Conservation (phyloP, 1,139 yeast species). For the Hemisphaericaspora subhashii region DNA sequence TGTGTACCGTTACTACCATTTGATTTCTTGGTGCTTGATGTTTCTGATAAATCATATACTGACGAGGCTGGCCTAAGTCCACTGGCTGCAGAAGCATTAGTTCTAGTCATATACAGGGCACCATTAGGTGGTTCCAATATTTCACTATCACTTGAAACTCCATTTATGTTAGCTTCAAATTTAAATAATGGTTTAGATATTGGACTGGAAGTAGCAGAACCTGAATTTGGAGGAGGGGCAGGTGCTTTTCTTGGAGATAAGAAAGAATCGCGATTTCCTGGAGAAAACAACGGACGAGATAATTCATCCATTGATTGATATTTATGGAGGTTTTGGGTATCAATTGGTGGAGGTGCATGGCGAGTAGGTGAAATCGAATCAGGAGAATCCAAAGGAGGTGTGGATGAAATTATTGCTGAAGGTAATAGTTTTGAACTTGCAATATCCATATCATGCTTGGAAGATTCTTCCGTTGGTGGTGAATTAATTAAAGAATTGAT, state of each 20-base stretch:
- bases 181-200: slow-evolving; percentile 20
- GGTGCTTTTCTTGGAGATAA: slow-evolving; percentile 67
- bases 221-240: slow-evolving; percentile 17
- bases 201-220: slow-evolving; percentile 18
- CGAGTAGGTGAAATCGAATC: too few relatives aligned
- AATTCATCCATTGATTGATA: slow-evolving; percentile 50
- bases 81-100: slow-evolving; percentile 22
- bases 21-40: background rate
- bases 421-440: background rate
- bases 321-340: slow-evolving; percentile 5
- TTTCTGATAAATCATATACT: slow-evolving; percentile 30
- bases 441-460: background rate
- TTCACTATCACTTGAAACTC: slow-evolving; percentile 16
- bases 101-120: slow-evolving; percentile 25
- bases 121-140: slow-evolving; percentile 14
- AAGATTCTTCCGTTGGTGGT: slow-evolving; percentile 13
- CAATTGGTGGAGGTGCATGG: background rate
- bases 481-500: slow-evolving; percentile 9
- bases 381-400: too few relatives aligned
- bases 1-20: slow-evolving; percentile 22
- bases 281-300: slow-evolving; percentile 11
- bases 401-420: slow-evolving; percentile 1
- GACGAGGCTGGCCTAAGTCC: slow-evolving; percentile 43
- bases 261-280: slow-evolving; percentile 19
- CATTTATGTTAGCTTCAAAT: slow-evolving; percentile 29